A percentile compares a stretch with the other conserved stretches of the same genome.
These are phyloP conservation scores for Cicer chorassanicum DNA, from an alignment of 306 rosid species.

Conservation along the genomic window DNA sequence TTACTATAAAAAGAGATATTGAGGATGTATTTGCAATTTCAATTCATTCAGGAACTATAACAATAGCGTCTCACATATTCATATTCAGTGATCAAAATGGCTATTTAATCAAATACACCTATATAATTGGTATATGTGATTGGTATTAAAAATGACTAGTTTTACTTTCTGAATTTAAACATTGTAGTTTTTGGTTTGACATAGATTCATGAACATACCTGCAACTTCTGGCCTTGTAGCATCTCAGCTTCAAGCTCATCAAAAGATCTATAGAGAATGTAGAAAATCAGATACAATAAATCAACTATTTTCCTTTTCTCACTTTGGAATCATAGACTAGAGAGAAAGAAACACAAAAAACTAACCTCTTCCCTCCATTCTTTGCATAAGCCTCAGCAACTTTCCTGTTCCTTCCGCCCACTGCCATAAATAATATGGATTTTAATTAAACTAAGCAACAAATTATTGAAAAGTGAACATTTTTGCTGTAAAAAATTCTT, in stretches of 20 bases:
- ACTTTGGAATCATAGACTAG: conserved; percentile 32
- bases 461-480: neutral
- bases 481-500: neutral
- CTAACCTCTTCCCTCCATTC: conserved; percentile 78
- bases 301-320: neutral
- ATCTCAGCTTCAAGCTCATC: conserved; percentile 93
- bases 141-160: neutral
- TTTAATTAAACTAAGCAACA: conserved; percentile 20
- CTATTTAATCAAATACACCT: too few species aligned
- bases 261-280: conserved; percentile 66
- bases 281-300: conserved; percentile 16
- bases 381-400: conserved; percentile 95
- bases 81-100: too few species aligned
- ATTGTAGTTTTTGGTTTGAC: neutral
- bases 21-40: too few species aligned
- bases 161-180: neutral
- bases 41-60: too few species aligned
- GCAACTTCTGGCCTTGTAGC: conserved; percentile 96
- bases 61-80: too few species aligned
- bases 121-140: too few species aligned
- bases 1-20: too few species aligned
- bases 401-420: conserved; percentile 97
- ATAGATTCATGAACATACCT: conserved; percentile 56
- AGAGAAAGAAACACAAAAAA: conserved; percentile 20
- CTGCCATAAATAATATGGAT: conserved; percentile 55